phyloP scores from a whole-genome alignment of 2,329 filamentous ascomycete genomes.

The Pyrenophora seminiperda region DNA sequence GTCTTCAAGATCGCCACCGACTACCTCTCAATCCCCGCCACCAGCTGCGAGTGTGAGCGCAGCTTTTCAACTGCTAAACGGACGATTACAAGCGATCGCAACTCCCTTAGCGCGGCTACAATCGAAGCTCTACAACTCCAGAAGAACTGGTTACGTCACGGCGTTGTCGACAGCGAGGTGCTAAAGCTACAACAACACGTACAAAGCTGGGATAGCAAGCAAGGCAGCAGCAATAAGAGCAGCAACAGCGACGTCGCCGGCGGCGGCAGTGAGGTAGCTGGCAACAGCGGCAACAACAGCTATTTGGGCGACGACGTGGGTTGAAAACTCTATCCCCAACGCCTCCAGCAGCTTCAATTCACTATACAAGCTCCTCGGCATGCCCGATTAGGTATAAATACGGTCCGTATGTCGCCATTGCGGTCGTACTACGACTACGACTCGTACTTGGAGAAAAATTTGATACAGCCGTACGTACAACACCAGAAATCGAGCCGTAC shows the following conservation, averaged over 20 bases:
- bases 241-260: neutral
- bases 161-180: neutral
- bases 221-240: neutral
- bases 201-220: neutral
- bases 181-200: neutral
- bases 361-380: neutral
- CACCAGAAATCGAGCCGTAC: neutral
- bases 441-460: neutral
- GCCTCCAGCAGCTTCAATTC: slow-evolving; percentile 4
- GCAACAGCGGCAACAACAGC: neutral
- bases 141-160: slow-evolving; percentile 3
- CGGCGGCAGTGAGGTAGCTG: neutral
- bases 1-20: slow-evolving; percentile 15
- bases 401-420: neutral
- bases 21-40: slow-evolving; percentile 12
- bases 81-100: slow-evolving; percentile 12
- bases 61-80: slow-evolving; percentile 8
- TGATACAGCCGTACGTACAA: neutral
- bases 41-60: slow-evolving; percentile 13
- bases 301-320: neutral
- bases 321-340: slow-evolving; percentile 1
- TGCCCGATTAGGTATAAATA: slow-evolving; percentile 1
- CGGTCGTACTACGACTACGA: slow-evolving; percentile 1
- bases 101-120: neutral
- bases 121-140: slow-evolving; percentile 1